phyloP scores from a whole-genome alignment of 2,329 filamentous ascomycete species.

The Colletotrichum lini region DNA sequence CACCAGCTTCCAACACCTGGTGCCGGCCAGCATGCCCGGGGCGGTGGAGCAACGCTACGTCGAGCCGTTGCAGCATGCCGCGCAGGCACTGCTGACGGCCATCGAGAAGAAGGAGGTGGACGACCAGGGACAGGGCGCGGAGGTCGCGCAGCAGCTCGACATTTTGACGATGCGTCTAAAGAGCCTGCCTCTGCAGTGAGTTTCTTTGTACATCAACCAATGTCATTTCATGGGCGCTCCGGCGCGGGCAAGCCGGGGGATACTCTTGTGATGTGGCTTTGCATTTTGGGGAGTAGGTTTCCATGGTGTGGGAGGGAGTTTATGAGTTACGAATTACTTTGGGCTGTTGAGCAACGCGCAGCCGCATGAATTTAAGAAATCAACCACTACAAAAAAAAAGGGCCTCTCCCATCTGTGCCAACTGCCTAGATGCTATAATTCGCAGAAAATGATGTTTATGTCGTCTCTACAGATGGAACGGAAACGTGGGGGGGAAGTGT shows the following conservation, averaged over 20 bases:
- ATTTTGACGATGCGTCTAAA: constrained; percentile 60
- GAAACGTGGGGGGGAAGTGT: background rate
- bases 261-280: constrained; percentile 16
- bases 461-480: background rate
- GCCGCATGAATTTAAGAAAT: constrained; percentile 25
- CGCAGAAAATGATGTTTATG: background rate
- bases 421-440: background rate
- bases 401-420: too few relatives aligned
- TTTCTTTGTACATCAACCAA: constrained; percentile 16
- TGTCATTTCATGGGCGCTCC: constrained; percentile 19
- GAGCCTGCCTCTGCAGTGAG: constrained; percentile 57
- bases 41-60: constrained; percentile 73
- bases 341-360: constrained; percentile 36
- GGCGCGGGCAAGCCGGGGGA: constrained; percentile 36
- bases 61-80: constrained; percentile 64
- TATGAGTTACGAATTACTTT: constrained; percentile 40
- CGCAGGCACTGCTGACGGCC: constrained; percentile 53
- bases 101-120: constrained; percentile 52
- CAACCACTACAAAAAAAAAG: background rate
- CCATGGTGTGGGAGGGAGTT: constrained; percentile 31
- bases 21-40: constrained; percentile 69
- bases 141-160: constrained; percentile 56
- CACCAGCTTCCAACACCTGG: constrained; percentile 60
- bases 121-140: constrained; percentile 45
- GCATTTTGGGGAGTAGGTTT: constrained; percentile 31